Base-by-base conservation (phyloP, 225 moss, liverwort and hornwort genomes). In the Asterella californica region DNA sequence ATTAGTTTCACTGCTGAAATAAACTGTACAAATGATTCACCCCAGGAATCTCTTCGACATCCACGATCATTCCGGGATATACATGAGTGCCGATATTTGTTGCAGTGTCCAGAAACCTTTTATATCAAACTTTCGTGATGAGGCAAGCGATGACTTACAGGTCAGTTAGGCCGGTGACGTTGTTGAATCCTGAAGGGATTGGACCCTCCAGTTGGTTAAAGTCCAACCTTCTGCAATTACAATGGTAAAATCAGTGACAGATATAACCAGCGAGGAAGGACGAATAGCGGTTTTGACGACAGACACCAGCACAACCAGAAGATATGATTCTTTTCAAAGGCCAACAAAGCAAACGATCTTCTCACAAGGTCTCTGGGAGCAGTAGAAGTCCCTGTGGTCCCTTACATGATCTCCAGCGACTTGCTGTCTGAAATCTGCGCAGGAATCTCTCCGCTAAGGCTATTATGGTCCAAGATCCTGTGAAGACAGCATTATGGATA, bases 141-240 rank as follows among this genome's bases (percentile, higher is more conserved):
- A 17, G 9, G 30, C 17, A 74, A 53, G 52, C 47, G 12, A 59
- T 25, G 32, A 78, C 85, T 65, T 81, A 88, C 85, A 88, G 34
- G 60, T 83, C 81, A 4, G 6, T 24, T 18, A 88, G 66, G 2
- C 0, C 30, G 9, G 84, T 37, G 0, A 83, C 83, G 11, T 55
- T 63, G 60, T 60, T 78, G 6, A 90, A 37, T 11, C 6, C 46
- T 0, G 46, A 9, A 5, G 81, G 14, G 49, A 96, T 80, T 0
- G 34, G 5, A 46, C 90, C 96, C 9, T 3, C 10, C 71, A 96
- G 74, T 6, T 73, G 25, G 29, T 96, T 96, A 76, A 49, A 75
- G 65, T 88, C 81, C 53, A 96, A 30, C 84, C 87, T 79, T 82
- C 94, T 96, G 90, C 80, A 21, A n/a, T n/a, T n/a, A n/a, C n/a